Percentiles rank a stretch among this genome's conserved stretches.
Conservation (phyloP, 768 basidiomycete genomes). For the Macrolepiota dolichaula region DNA sequence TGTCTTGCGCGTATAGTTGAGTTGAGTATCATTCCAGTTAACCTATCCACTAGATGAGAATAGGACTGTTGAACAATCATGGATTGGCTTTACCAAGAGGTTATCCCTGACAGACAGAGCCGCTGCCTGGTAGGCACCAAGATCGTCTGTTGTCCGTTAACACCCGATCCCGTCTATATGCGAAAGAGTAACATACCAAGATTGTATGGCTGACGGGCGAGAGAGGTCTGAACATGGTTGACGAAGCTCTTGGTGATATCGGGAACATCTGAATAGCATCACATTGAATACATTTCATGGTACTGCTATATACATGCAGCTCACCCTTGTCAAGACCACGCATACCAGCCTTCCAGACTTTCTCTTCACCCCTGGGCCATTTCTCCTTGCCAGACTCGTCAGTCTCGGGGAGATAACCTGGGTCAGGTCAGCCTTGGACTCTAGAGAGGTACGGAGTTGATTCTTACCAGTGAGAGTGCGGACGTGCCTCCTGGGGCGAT, state of each 20-base stretch:
- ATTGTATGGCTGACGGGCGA: slow-evolving; percentile 90
- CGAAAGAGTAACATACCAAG: slow-evolving; percentile 41
- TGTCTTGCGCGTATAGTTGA: slow-evolving; percentile 73
- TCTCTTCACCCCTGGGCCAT: slow-evolving; percentile 82
- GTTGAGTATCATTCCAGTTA: slow-evolving; percentile 85
- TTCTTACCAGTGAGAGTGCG: slow-evolving; percentile 59
- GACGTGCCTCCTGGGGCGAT: slow-evolving; percentile 59
- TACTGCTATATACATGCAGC: slow-evolving; percentile 27
- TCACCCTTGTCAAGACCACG: slow-evolving; percentile 56
- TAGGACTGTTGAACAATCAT: slow-evolving; percentile 4
- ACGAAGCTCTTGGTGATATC: slow-evolving; percentile 74
- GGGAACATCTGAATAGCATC: slow-evolving; percentile 41
- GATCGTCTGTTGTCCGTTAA: slow-evolving; percentile 44
- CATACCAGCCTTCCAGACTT: slow-evolving; percentile 64
- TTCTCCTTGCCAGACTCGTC: slow-evolving; percentile 77
- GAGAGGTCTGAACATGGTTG: slow-evolving; percentile 81
- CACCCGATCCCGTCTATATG: background rate
- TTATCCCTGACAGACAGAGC: slow-evolving; percentile 88
- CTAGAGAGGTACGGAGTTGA: background rate
- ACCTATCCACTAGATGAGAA: slow-evolving; percentile 34
- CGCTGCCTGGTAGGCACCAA: slow-evolving; percentile 90
- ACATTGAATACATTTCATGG: background rate
- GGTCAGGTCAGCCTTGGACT: background rate
- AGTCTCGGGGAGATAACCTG: slow-evolving; percentile 77
- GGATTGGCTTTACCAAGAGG: slow-evolving; percentile 55